phyloP scores from a whole-genome alignment of 1,284 basidiomycete species.

The Trametes polyzona region DNA sequence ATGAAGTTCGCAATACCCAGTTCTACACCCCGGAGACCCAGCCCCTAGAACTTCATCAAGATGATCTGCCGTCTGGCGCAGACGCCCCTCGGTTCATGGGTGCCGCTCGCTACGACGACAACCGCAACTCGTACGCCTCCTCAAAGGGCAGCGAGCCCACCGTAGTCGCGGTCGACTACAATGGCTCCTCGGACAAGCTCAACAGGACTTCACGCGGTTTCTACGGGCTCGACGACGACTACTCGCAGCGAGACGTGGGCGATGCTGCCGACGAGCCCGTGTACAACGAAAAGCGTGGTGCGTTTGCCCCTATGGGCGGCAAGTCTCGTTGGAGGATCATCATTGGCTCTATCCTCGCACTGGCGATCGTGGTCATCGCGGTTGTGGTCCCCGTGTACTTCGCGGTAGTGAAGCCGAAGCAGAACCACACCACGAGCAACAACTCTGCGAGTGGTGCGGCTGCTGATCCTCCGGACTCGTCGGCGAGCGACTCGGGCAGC shows the following conservation, averaged over 20 bases:
- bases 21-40: constrained; percentile 30
- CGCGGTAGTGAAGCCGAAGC: constrained; percentile 55
- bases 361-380: constrained; percentile 53
- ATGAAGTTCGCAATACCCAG: constrained; percentile 26
- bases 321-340: constrained; percentile 59
- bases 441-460: constrained; percentile 17
- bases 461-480: constrained; percentile 12
- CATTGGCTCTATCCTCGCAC: constrained; percentile 43
- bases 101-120: constrained; percentile 29
- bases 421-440: constrained; percentile 25
- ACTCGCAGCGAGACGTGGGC: constrained; percentile 36
- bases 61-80: constrained; percentile 28
- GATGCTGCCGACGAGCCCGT: constrained; percentile 38
- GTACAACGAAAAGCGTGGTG: constrained; percentile 61
- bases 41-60: constrained; percentile 30
- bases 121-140: constrained; percentile 61
- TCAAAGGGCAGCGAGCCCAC: constrained; percentile 48
- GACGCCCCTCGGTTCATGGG: constrained; percentile 41
- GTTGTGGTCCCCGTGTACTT: constrained; percentile 70
- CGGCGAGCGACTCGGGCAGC: not conserved
- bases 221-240: constrained; percentile 43
- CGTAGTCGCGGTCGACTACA: constrained; percentile 34
- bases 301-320: constrained; percentile 43
- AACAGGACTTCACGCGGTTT: constrained; percentile 26
- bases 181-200: constrained; percentile 45